Evolutionary conservation across 1,284 basidiomycete species (phyloP).

Genomic region (Flammula alnicola): DNA sequence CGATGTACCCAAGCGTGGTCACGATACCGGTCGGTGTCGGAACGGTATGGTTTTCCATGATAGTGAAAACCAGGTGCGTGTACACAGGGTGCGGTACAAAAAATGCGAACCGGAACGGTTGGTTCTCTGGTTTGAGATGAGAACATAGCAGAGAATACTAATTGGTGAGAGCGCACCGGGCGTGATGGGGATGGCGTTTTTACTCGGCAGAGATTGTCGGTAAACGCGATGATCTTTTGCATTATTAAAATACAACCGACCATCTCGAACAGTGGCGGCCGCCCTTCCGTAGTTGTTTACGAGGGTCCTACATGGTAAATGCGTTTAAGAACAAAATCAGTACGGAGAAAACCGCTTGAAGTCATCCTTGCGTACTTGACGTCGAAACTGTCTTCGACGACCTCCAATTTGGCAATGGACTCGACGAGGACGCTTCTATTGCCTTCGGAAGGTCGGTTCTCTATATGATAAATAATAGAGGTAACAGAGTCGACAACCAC

Average conservation of each 20-base stretch:
- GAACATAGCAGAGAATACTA: not conserved
- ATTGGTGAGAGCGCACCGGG: slow-evolving; percentile 46
- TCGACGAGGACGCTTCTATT: slow-evolving; percentile 60
- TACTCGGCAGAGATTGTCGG: slow-evolving; percentile 8
- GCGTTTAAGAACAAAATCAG: not conserved
- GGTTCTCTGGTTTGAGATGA: slow-evolving; percentile 42
- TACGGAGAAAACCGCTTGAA: not conserved
- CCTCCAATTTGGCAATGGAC: slow-evolving; percentile 44
- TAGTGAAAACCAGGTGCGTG: slow-evolving; percentile 50
- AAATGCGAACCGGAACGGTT: slow-evolving; percentile 57
- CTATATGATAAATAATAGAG: slow-evolving; percentile 57
- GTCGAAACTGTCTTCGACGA: slow-evolving; percentile 55
- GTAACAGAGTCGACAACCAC: slow-evolving; percentile 56
- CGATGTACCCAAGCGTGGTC: slow-evolving; percentile 59
- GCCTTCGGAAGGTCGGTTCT: slow-evolving; percentile 59
- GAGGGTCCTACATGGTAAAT: slow-evolving; percentile 36
- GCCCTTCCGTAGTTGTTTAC: slow-evolving; percentile 63
- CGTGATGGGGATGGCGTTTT: slow-evolving; percentile 47
- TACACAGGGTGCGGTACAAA: slow-evolving; percentile 51
- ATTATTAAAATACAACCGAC: slow-evolving; percentile 49
- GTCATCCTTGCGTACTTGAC: slow-evolving; percentile 30
- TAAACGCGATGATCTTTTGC: slow-evolving; percentile 12
- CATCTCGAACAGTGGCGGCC: slow-evolving; percentile 50
- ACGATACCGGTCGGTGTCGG: slow-evolving; percentile 56
- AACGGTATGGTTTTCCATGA: slow-evolving; percentile 69